Conservation (phyloP, 2,329 filamentous ascomycete genomes). For the Colletotrichum kahawae region DNA sequence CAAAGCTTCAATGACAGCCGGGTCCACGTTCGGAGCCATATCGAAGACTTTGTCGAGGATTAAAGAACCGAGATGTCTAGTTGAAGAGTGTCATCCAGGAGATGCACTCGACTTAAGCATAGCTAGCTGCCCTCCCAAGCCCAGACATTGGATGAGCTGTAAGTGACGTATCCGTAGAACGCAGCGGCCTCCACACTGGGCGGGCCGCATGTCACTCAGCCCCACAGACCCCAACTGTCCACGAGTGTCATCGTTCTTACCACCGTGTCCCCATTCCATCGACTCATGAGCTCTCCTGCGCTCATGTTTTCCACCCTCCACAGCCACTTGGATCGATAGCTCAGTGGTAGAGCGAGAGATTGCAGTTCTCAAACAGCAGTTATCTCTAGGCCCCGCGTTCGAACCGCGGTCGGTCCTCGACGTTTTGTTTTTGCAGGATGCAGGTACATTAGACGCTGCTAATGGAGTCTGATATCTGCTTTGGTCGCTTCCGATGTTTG, state of each 20-base stretch:
- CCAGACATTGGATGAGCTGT: conserved; percentile 2
- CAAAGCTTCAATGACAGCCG: conserved; percentile 66
- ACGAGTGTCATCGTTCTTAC: background rate
- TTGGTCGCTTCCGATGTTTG: too few species aligned
- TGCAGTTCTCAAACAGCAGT: background rate
- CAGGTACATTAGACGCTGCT: background rate
- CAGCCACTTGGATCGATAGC: conserved; percentile 18
- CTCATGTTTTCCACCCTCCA: rapidly evolving
- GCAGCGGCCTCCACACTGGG: background rate
- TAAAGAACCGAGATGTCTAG: background rate
- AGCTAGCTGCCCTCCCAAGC: background rate
- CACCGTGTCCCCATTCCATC: background rate
- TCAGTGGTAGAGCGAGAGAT: conserved; percentile 24
- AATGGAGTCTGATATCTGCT: background rate
- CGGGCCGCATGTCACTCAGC: background rate
- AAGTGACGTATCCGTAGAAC: conserved; percentile 12
- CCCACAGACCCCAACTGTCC: background rate
- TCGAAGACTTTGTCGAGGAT: background rate
- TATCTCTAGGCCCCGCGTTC: conserved; percentile 23
- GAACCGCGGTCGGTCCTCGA: conserved; percentile 22
- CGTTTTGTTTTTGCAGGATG: background rate
- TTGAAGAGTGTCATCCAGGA: background rate
- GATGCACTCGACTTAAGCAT: background rate
- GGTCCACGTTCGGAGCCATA: conserved; percentile 55
- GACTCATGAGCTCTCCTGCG: background rate